Evolutionary conservation across 176 grass and related monocot genomes (phyloP).

Genomic region (Bothriochloa decipiens): DNA sequence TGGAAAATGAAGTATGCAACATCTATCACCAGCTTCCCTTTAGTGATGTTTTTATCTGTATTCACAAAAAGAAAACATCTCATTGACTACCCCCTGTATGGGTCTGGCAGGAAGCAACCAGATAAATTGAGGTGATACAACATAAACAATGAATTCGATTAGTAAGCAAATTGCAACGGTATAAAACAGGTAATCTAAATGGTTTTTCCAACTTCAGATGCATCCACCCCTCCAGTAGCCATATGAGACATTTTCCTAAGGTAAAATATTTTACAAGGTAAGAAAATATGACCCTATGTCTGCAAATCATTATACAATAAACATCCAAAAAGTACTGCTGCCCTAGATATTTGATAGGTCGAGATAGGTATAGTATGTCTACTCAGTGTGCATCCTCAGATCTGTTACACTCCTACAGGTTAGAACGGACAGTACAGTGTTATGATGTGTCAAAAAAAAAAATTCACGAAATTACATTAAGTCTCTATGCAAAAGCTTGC

Average conservation of each 20-base stretch:
- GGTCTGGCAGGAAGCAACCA: too few species aligned
- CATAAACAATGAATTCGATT: too few species aligned
- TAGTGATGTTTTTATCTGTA: conserved; percentile 56
- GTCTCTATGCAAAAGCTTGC: neutral
- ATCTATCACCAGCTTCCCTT: conserved; percentile 69
- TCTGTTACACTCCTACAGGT: neutral
- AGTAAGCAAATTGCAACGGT: too few species aligned
- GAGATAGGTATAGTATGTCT: neutral
- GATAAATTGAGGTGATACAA: too few species aligned
- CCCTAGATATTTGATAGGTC: neutral
- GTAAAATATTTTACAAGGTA: neutral
- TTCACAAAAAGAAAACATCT: neutral
- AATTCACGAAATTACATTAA: neutral
- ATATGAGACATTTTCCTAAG: neutral
- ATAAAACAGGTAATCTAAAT: too few species aligned
- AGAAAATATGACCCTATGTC: neutral
- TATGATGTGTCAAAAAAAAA: neutral
- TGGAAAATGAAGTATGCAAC: conserved; percentile 72
- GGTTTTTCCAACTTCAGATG: too few species aligned
- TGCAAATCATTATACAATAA: neutral
- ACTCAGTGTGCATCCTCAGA: neutral
- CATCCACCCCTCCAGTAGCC: neutral
- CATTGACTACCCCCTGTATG: neutral
- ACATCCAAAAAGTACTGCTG: neutral
- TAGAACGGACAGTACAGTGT: neutral